Percentiles rank a stretch among this genome's conserved stretches.
phyloP scores from a whole-genome alignment of 768 basidiomycete species.

The Chlorophyllum brunneum region DNA sequence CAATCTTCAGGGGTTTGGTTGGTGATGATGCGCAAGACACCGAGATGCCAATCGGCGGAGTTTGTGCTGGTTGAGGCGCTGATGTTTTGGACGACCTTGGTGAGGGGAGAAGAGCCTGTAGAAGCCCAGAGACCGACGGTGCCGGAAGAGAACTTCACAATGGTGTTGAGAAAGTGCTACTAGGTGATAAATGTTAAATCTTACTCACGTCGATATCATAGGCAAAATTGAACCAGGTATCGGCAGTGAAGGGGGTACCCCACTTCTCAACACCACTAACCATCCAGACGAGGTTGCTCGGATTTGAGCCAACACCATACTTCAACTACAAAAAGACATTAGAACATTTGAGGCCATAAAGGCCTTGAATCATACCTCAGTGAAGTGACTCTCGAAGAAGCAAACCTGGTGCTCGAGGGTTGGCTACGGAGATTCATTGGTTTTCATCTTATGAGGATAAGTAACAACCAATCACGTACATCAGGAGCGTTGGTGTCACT shows the following conservation, averaged over 20 bases:
- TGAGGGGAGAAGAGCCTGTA: constrained; percentile 42
- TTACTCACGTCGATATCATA: constrained; percentile 56
- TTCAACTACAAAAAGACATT: constrained; percentile 36
- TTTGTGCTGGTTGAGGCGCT: constrained; percentile 52
- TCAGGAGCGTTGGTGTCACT: constrained; percentile 47
- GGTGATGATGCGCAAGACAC: constrained; percentile 53
- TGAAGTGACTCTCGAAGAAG: constrained; percentile 65
- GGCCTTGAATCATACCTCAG: constrained; percentile 35
- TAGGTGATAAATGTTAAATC: neutral
- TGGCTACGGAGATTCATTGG: constrained; percentile 29
- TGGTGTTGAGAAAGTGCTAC: neutral
- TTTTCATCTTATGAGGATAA: neutral
- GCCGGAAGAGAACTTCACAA: constrained; percentile 41
- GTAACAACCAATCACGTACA: constrained; percentile 27
- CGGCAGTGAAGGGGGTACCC: constrained; percentile 46
- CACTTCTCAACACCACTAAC: constrained; percentile 42
- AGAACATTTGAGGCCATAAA: constrained; percentile 1
- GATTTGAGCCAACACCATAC: constrained; percentile 49
- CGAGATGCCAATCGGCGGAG: constrained; percentile 59
- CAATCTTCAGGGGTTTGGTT: constrained; percentile 46
- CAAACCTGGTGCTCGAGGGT: constrained; percentile 56
- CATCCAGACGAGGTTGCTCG: constrained; percentile 51
- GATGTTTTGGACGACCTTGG: constrained; percentile 44
- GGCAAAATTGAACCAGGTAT: constrained; percentile 63
- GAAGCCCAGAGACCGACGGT: constrained; percentile 60